phyloP scores from a whole-genome alignment of 2,329 filamentous ascomycete species.

The Pyricularia pennisetigena region DNA sequence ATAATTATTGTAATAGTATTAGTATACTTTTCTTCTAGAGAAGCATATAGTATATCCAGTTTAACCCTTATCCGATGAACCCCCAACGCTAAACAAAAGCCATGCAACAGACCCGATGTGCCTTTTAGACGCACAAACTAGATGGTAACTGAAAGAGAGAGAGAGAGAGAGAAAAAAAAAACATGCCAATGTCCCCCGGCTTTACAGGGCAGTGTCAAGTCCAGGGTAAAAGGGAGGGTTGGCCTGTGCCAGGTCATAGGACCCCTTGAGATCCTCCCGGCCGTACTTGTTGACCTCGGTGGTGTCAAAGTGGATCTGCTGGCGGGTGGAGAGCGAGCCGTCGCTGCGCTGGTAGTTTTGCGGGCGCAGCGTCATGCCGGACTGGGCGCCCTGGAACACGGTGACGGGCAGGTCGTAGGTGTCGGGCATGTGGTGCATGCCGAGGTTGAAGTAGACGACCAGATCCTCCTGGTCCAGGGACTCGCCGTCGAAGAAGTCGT shows the following conservation, averaged over 20 bases:
- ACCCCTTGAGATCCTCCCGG: constrained; percentile 1
- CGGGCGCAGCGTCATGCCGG: constrained; percentile 2
- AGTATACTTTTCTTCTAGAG: not conserved
- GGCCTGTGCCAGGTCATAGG: not conserved
- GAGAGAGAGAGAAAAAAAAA: no score
- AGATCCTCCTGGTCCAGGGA: constrained; percentile 3
- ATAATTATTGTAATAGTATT: not conserved
- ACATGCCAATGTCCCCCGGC: no score
- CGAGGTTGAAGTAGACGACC: constrained; percentile 2
- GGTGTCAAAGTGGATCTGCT: not conserved
- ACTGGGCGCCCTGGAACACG: constrained; percentile 5
- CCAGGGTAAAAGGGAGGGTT: not conserved
- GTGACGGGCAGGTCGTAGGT: constrained; percentile 10
- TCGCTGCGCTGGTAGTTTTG: not conserved
- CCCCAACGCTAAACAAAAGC: not conserved
- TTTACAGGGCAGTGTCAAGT: no score
- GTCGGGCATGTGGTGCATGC: constrained; percentile 6
- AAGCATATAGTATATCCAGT: not conserved
- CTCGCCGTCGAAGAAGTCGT: constrained; percentile 4
- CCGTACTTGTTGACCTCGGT: not conserved
- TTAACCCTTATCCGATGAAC: not conserved
- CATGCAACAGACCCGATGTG: no score
- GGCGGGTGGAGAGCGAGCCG: not conserved
- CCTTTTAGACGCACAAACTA: not conserved
- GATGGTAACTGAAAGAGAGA: not conserved